A percentile compares a stretch with the other conserved stretches of the same genome.
Conservation (phyloP, 305 asterid species). For the Fraxinus greggii region DNA sequence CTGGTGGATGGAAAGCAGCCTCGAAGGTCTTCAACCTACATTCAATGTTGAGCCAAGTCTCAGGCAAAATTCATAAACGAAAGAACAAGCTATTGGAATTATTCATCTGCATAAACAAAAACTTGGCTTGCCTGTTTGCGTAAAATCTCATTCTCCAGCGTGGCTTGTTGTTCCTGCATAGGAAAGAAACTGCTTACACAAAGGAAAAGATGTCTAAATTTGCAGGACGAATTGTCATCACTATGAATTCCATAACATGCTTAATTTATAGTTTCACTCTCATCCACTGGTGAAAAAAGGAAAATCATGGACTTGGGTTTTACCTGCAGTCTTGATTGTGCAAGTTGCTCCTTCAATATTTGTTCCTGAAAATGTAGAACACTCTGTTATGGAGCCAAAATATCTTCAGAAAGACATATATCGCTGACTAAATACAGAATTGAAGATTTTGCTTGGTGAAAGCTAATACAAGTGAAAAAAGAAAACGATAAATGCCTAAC, state of each 20-base stretch:
- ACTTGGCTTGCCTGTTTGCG: constrained; percentile 57
- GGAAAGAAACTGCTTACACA: neutral
- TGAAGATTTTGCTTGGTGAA: neutral
- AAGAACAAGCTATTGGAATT: neutral
- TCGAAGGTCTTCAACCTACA: constrained; percentile 62
- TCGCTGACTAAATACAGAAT: neutral
- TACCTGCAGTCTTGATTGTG: constrained; percentile 46
- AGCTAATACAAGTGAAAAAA: neutral
- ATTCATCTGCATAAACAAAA: constrained; percentile 9
- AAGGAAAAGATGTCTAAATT: neutral
- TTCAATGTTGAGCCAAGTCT: constrained; percentile 16
- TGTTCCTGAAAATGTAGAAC: constrained; percentile 44
- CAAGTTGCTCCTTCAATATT: constrained; percentile 43
- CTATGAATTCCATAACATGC: neutral
- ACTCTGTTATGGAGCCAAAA: neutral
- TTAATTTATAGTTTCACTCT: neutral
- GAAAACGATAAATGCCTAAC: constrained; percentile 28
- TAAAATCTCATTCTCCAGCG: constrained; percentile 51
- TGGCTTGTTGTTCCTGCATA: constrained; percentile 51
- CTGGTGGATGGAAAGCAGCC: constrained; percentile 32
- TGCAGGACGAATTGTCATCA: neutral
- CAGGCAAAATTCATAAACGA: neutral
- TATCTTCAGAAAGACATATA: neutral
- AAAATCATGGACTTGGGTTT: neutral
- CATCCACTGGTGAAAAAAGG: neutral